Evolutionary conservation across 352 stramenopile genomes (phyloP), one percentile per base, ranked within the genome.

Genomic region (Pythium aristosporum): DNA sequence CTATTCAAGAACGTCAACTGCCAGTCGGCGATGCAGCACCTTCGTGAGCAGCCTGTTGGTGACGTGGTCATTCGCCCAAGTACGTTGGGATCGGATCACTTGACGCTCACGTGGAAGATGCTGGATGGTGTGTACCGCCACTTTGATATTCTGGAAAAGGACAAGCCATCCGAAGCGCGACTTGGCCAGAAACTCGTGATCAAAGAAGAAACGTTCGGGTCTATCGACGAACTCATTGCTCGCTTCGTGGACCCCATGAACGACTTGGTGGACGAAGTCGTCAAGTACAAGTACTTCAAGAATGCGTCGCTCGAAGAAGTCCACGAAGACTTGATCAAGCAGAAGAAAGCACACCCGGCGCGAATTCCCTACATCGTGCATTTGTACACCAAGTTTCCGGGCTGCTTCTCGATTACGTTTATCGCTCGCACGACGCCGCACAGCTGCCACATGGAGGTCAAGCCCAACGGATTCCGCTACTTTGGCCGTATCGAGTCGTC

Each of bases 171-270:
- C 0, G 86, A 96, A 63, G 83, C 85, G 46, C 85, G 88, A 13
- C 75, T 96, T 34, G 88, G 88, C 13, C 71, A 85, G 55, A 88
- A 79, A 59, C 72, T 96, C 32, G 80, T 95, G 62, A 82, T 96
- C 69, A 96, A 96, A 62, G 85, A 95, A 36, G 86, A 95, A 61
- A 75, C 66, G 23, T 96, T 92, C 68, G 88, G 92, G 56, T 91
- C 85, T 32, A 95, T 96, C 61, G 88, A 96, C 52, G 88, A 96
- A 65, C 63, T 96, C 51, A 91, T 94, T 62, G 88, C 88, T 57
- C 86, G 88, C 13, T 92, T 94, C 41, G 77, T 96, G 32, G 87
- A 95, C 52, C 88, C 88, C 5, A 96, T 96, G 88, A 96, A 96
- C 65, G 80, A 77, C 28, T 71, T 94, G 21, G 83, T 96, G 63